Conservation (phyloP, 2,329 filamentous ascomycete species). For the Paraphoma chrysanthemicola region DNA sequence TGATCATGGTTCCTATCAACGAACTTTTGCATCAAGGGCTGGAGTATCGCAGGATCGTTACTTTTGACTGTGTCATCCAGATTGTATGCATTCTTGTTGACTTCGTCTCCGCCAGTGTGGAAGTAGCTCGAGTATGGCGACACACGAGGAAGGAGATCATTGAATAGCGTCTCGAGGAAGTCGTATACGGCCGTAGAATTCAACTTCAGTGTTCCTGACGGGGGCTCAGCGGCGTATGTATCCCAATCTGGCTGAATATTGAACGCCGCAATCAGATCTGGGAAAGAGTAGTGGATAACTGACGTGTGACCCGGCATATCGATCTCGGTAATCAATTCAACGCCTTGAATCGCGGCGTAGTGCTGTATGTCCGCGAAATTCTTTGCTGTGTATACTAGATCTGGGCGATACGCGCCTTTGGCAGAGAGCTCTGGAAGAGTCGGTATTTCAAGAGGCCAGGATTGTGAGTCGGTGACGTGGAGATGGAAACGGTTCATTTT, state of each 20-base stretch:
- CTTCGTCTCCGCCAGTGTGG: conserved; percentile 87
- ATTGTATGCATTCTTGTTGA: conserved; percentile 76
- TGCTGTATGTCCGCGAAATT: conserved; percentile 72
- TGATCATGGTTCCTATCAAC: conserved; percentile 73
- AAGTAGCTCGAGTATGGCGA: conserved; percentile 74
- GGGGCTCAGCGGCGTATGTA: conserved; percentile 62
- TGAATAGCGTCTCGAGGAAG: conserved; percentile 75
- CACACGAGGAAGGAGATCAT: conserved; percentile 72
- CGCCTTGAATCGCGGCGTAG: conserved; percentile 72
- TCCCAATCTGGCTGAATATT: conserved; percentile 62
- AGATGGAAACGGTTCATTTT: conserved; percentile 85
- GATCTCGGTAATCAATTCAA: conserved; percentile 77
- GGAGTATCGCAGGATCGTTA: conserved; percentile 69
- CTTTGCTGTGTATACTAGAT: conserved; percentile 70
- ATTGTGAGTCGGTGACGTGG: conserved; percentile 83
- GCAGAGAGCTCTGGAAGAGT: conserved; percentile 73
- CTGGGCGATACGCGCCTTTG: conserved; percentile 75
- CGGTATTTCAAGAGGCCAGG: conserved; percentile 84
- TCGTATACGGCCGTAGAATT: conserved; percentile 73
- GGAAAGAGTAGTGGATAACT: conserved; percentile 69
- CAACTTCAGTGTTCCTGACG: conserved; percentile 72
- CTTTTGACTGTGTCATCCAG: conserved; percentile 74
- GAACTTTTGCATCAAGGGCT: conserved; percentile 79
- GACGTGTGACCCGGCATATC: conserved; percentile 84
- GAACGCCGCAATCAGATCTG: conserved; percentile 73